Evolutionary conservation across 2,329 filamentous ascomycete species (phyloP).

Genomic region (Cyanodermella asteris): DNA sequence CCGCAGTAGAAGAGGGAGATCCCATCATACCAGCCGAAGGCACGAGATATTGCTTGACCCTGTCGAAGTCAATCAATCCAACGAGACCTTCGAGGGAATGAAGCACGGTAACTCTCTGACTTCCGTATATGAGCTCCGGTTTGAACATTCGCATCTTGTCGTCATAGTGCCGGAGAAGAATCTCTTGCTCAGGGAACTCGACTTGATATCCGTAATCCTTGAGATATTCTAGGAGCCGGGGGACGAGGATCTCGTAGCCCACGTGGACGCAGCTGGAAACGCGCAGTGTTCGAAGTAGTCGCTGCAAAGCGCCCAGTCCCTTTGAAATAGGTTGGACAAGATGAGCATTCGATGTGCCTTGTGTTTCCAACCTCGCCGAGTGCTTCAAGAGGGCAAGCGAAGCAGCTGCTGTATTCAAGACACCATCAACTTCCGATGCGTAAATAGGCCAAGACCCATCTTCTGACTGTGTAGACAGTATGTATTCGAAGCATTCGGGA

Average conservation of each 20-base stretch:
- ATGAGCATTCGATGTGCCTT: conserved; percentile 1
- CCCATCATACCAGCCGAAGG: conserved; percentile 17
- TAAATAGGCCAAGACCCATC: conserved; percentile 5
- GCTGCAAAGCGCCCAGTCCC: conserved; percentile 3
- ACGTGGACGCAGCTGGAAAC: conserved; percentile 12
- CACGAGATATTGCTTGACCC: conserved; percentile 14
- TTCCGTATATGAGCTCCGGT: conserved; percentile 12
- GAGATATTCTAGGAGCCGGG: conserved; percentile 13
- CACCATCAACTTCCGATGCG: conserved; percentile 12
- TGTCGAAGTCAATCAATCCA: conserved; percentile 16
- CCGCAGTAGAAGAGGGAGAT: conserved; percentile 20
- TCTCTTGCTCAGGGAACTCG: conserved; percentile 10
- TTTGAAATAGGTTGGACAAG: conserved; percentile 1
- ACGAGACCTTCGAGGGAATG: conserved; percentile 20
- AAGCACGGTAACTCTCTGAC: conserved; percentile 12
- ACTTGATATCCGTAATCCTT: conserved; percentile 11
- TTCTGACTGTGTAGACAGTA: conserved; percentile 4
- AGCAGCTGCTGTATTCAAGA: conserved; percentile 15
- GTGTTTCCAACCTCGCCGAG: too few relatives aligned
- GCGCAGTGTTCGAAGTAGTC: conserved; percentile 12
- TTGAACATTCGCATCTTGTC: conserved; percentile 12
- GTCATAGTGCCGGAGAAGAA: conserved; percentile 10
- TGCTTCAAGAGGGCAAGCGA: conserved; percentile 12
- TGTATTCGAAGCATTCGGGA: conserved; percentile 4
- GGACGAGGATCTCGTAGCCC: conserved; percentile 15